Conservation (phyloP, 768 basidiomycete genomes). For the Mrakia blollopis region DNA sequence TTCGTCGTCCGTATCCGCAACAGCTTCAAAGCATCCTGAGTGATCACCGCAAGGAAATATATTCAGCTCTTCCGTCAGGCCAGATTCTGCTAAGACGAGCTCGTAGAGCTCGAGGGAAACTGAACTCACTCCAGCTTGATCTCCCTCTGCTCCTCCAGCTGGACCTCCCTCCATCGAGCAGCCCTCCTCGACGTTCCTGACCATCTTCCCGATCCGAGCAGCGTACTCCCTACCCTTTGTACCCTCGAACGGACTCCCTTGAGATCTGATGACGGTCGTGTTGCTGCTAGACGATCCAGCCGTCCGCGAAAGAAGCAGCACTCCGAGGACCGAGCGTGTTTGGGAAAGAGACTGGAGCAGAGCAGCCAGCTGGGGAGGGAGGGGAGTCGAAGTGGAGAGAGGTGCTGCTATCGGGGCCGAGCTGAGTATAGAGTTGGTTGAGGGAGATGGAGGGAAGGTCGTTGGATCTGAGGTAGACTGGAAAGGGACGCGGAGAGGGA, state of each 20-base stretch:
- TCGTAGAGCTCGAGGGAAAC: not conserved
- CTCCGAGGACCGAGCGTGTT: slow-evolving; percentile 23
- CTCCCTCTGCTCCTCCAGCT: not conserved
- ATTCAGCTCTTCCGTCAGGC: slow-evolving; percentile 5
- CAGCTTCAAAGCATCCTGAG: slow-evolving; percentile 76
- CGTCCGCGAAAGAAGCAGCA: slow-evolving; percentile 28
- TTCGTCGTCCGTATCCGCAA: slow-evolving; percentile 85
- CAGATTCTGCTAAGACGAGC: not conserved
- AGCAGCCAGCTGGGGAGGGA: slow-evolving; percentile 22
- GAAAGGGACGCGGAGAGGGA: not conserved
- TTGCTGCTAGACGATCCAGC: not conserved
- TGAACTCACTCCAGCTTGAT: not conserved
- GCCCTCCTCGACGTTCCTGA: slow-evolving; percentile 70
- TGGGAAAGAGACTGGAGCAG: slow-evolving; percentile 23
- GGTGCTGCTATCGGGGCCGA: not conserved
- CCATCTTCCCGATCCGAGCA: slow-evolving; percentile 51
- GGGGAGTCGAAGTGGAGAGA: not conserved
- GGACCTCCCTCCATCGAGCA: slow-evolving; percentile 41
- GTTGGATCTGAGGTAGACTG: slow-evolving; percentile 2
- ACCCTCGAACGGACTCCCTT: slow-evolving; percentile 42
- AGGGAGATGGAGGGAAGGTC: not conserved
- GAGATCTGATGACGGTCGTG: slow-evolving; percentile 64
- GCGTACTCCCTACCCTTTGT: slow-evolving; percentile 42
- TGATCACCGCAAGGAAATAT: not conserved
- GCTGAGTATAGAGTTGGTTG: not conserved